A percentile compares a stretch with the other conserved stretches of the same genome.
phyloP scores from a whole-genome alignment of 2,329 filamentous ascomycete genomes.

The Penicillium verrucosum region DNA sequence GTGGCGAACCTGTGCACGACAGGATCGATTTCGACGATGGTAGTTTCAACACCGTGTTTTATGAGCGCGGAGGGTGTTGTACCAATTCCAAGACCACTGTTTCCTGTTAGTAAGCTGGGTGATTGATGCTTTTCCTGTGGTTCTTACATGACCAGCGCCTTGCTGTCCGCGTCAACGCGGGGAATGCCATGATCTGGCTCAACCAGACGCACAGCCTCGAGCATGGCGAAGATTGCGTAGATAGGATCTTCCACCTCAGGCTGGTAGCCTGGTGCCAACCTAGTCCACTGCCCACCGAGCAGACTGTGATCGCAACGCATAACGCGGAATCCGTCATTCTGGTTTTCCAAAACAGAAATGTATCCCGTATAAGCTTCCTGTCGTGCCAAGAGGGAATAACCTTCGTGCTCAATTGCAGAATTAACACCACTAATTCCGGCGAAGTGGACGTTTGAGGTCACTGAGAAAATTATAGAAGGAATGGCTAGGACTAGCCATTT shows the following conservation, averaged over 20 bases:
- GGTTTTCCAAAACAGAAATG: conserved; percentile 80
- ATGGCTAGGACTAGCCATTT: conserved; percentile 64
- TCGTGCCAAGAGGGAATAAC: conserved; percentile 75
- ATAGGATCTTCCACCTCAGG: conserved; percentile 74
- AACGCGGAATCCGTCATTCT: conserved; percentile 67
- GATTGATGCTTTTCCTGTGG: neutral
- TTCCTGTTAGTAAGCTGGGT: conserved; percentile 6
- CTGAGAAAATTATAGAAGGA: conserved; percentile 64
- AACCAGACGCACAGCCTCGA: conserved; percentile 84
- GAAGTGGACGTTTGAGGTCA: conserved; percentile 71
- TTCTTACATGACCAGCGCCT: conserved; percentile 78
- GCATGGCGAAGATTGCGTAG: conserved; percentile 92
- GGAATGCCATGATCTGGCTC: conserved; percentile 48
- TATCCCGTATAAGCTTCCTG: conserved; percentile 88
- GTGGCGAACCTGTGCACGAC: conserved; percentile 78
- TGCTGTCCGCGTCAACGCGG: conserved; percentile 62
- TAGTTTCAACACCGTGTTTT: conserved; percentile 84
- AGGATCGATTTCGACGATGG: conserved; percentile 91
- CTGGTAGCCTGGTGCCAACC: conserved; percentile 47
- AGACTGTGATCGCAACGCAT: conserved; percentile 93
- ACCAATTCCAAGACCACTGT: conserved; percentile 82
- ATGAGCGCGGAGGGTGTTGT: conserved; percentile 86
- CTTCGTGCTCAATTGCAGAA: conserved; percentile 58
- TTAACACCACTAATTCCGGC: conserved; percentile 64
- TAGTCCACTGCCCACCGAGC: conserved; percentile 85